These are phyloP conservation scores for Phytophthora ohioensis DNA, from an alignment of 352 stramenopile species.

Conservation along the genomic window DNA sequence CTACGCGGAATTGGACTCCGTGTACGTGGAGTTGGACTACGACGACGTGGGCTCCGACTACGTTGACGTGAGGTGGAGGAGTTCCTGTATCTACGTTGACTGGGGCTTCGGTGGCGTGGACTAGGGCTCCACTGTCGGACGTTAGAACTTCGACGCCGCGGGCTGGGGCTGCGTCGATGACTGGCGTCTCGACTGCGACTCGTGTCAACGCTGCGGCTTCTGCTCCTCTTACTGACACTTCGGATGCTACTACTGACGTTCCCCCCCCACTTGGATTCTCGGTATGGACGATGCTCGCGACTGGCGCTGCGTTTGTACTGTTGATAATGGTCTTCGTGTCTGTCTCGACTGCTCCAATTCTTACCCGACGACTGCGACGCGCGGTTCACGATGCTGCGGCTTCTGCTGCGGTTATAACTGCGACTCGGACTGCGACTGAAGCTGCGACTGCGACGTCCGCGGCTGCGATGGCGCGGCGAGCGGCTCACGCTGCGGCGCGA, in stretches of 20 bases:
- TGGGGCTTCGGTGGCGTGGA: constrained; percentile 14
- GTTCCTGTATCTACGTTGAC: constrained; percentile 15
- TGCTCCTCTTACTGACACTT: constrained; percentile 21
- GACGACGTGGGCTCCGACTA: constrained; percentile 13
- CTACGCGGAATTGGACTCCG: constrained; percentile 1
- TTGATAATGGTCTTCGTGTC: constrained; percentile 3
- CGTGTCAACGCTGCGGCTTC: constrained; percentile 30
- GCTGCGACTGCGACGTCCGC: constrained; percentile 26
- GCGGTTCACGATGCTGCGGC: constrained; percentile 19
- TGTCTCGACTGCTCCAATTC: neutral
- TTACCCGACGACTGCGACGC: neutral
- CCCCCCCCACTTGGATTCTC: constrained; percentile 3
- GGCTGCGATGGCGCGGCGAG: constrained; percentile 31
- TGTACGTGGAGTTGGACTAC: neutral
- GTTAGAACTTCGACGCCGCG: neutral
- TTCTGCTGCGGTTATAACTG: constrained; percentile 20
- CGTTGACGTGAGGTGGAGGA: neutral
- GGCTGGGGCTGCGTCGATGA: constrained; percentile 17
- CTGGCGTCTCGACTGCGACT: constrained; percentile 15
- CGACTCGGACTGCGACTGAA: constrained; percentile 26
- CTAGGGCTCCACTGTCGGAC: constrained; percentile 16
- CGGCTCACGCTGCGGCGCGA: constrained; percentile 40
- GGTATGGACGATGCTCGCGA: constrained; percentile 24
- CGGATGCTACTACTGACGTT: neutral
- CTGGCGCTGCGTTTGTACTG: constrained; percentile 25